Evolutionary conservation across 2,329 filamentous ascomycete species (phyloP).

Genomic region (Diaporthe sp.): DNA sequence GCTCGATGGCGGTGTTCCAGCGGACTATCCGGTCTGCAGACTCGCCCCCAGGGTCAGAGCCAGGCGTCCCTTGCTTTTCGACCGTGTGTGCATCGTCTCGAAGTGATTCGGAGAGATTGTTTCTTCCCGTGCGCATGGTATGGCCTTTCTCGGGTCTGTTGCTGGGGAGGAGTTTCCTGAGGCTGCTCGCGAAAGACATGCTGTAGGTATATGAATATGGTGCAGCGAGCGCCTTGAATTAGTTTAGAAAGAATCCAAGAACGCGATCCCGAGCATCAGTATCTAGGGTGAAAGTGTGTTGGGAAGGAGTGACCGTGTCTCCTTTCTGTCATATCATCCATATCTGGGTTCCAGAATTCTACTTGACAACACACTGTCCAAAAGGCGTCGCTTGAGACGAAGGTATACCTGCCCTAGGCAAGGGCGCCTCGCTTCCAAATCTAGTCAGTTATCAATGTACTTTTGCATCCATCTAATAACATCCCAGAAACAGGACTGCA

Average conservation of each 20-base stretch:
- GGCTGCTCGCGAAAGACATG: constrained; percentile 55
- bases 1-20: constrained; percentile 53
- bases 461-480: neutral
- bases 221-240: neutral
- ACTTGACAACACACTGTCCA: neutral
- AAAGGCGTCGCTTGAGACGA: neutral
- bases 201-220: constrained; percentile 3
- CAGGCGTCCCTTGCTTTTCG: neutral
- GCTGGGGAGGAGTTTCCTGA: constrained; percentile 62
- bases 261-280: neutral
- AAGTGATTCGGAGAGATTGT: constrained; percentile 45
- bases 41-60: neutral
- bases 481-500: neutral
- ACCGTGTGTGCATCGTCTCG: constrained; percentile 28
- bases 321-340: neutral
- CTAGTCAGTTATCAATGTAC: neutral
- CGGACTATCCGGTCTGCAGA: constrained; percentile 49
- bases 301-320: constrained; percentile 7
- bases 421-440: neutral
- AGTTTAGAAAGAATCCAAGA: neutral
- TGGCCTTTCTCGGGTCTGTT: constrained; percentile 65
- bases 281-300: no score
- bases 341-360: neutral
- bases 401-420: neutral
- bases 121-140: constrained; percentile 55